These are phyloP conservation scores for Pseudocercospora crystallina DNA, from an alignment of 2,329 filamentous ascomycete genomes.

Conservation along the genomic window DNA sequence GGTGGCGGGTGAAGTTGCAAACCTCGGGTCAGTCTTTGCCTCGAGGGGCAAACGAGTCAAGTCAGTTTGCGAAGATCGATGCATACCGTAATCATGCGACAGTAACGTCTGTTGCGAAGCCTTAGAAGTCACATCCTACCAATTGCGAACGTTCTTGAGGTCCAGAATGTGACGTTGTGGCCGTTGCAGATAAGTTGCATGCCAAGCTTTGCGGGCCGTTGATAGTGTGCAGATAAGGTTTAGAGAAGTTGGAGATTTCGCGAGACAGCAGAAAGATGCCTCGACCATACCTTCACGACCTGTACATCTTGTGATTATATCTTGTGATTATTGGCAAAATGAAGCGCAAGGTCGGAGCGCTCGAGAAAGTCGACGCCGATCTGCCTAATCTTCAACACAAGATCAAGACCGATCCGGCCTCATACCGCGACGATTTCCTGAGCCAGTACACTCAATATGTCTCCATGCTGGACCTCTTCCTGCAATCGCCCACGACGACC, in stretches of 20 bases:
- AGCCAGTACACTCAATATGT: slow-evolving; percentile 91
- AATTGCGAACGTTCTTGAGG: no score
- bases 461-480: slow-evolving; percentile 85
- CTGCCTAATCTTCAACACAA: slow-evolving; percentile 89
- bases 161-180: no score
- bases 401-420: slow-evolving; percentile 82
- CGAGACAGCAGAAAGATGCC: background rate
- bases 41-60: no score
- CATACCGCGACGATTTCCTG: slow-evolving; percentile 85
- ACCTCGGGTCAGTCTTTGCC: no score
- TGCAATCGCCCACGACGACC: slow-evolving; percentile 75
- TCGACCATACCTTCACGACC: background rate
- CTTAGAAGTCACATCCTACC: no score
- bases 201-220: background rate
- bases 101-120: no score
- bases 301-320: background rate
- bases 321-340: slow-evolving; percentile 57
- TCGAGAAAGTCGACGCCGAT: slow-evolving; percentile 94
- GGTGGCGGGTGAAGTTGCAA: no score
- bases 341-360: slow-evolving; percentile 84
- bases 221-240: slow-evolving; percentile 1
- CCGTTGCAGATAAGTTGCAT: no score
- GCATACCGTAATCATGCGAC: no score
- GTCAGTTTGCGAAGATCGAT: no score
- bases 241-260: no score